These are phyloP conservation scores for Fraxinus americana DNA, from an alignment of 257 asterid species.

Conservation along the genomic window DNA sequence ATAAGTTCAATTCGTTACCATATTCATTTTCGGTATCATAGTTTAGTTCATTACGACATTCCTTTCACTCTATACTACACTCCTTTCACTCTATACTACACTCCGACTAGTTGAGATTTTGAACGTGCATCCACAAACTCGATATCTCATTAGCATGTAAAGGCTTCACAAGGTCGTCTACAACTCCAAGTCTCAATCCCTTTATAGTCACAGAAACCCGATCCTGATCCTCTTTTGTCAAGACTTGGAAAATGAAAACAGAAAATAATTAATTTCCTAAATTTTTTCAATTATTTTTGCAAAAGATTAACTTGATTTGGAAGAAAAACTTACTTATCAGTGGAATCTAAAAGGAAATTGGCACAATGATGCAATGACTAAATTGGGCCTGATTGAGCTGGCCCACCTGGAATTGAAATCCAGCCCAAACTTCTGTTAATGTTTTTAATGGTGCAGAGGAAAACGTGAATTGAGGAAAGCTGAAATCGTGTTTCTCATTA, in stretches of 20 bases:
- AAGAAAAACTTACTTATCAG: background rate
- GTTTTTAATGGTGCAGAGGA: too few relatives aligned
- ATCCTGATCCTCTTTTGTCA: background rate
- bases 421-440: too few relatives aligned
- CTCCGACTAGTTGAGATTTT: background rate
- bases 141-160: background rate
- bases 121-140: conserved; percentile 1
- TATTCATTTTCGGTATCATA: background rate
- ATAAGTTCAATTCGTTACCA: background rate
- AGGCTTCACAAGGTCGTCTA: conserved; percentile 1
- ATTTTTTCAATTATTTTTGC: background rate
- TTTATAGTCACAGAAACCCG: background rate
- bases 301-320: background rate
- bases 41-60: background rate
- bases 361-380: too few relatives aligned
- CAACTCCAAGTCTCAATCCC: conserved; percentile 6
- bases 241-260: background rate
- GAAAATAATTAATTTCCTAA: background rate
- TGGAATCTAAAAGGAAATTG: background rate
- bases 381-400: too few relatives aligned
- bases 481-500: too few relatives aligned
- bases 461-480: too few relatives aligned
- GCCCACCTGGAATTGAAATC: too few relatives aligned
- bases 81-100: background rate
- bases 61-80: background rate